These are phyloP conservation scores for Euphorbia corollata DNA, from an alignment of 441 rosid species.

Conservation along the genomic window DNA sequence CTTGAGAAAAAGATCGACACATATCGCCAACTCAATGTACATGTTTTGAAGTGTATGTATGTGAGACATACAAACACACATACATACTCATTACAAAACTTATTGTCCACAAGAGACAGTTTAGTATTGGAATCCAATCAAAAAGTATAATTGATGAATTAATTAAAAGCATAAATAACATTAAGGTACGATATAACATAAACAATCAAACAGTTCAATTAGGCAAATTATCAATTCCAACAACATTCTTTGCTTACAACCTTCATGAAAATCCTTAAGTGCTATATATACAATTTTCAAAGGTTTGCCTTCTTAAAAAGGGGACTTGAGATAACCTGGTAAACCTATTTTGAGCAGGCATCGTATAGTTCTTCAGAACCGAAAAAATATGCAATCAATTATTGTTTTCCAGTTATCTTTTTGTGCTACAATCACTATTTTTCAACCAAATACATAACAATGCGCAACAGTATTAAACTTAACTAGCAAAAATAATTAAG, in stretches of 20 bases:
- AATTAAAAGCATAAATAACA: neutral
- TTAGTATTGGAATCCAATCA: neutral
- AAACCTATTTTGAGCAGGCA: neutral
- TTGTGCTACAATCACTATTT: neutral
- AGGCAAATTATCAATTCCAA: too few relatives aligned
- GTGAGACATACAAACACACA: too few relatives aligned
- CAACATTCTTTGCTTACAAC: too few relatives aligned
- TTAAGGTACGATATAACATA: neutral
- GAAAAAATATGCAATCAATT: neutral
- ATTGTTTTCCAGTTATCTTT: neutral
- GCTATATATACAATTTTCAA: too few relatives aligned
- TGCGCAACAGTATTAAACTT: neutral
- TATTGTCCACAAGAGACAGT: neutral
- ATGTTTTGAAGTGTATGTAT: too few relatives aligned
- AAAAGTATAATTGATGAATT: neutral
- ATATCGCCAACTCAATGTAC: neutral
- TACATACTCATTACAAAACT: neutral
- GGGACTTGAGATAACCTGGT: neutral
- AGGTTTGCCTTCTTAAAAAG: too few relatives aligned
- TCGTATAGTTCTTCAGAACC: neutral
- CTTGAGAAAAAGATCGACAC: slow-evolving; percentile 7
- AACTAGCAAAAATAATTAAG: neutral
- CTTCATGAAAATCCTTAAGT: too few relatives aligned
- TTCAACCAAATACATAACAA: neutral
- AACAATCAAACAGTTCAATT: neutral